These are phyloP conservation scores for Lenwebbia sp. DNA, from an alignment of 345 rosid genomes.

Conservation along the genomic window DNA sequence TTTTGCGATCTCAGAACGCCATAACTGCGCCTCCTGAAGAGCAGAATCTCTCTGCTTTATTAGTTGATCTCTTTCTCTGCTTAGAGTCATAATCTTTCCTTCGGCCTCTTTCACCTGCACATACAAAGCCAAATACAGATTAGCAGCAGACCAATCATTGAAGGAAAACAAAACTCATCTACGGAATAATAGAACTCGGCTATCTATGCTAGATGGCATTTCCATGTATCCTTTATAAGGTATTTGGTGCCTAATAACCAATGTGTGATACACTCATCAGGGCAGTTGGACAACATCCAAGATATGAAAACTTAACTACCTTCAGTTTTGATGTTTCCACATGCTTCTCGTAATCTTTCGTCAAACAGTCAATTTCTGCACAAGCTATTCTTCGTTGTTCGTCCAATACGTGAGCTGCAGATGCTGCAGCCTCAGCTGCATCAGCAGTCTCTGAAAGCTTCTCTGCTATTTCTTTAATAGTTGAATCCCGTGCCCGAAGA, in stretches of 20 bases:
- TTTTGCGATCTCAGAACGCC: slow-evolving; percentile 97
- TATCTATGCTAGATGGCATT: neutral
- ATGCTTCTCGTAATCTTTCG: slow-evolving; percentile 48
- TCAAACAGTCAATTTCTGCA: slow-evolving; percentile 64
- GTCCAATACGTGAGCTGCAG: slow-evolving; percentile 89
- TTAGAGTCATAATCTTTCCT: slow-evolving; percentile 43
- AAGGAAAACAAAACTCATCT: neutral
- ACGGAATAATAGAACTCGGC: neutral
- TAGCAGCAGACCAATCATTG: neutral
- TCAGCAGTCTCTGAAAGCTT: slow-evolving; percentile 93
- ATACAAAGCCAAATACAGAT: neutral
- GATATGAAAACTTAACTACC: slow-evolving; percentile 21
- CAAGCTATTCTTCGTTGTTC: slow-evolving; percentile 78
- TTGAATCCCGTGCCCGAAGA: slow-evolving; percentile 87
- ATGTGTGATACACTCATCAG: neutral
- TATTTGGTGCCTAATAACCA: neutral
- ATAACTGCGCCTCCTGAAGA: slow-evolving; percentile 77
- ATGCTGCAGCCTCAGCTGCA: slow-evolving; percentile 97
- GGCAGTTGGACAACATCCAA: neutral
- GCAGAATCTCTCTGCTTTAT: slow-evolving; percentile 82
- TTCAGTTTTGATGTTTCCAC: slow-evolving; percentile 38
- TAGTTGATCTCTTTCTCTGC: slow-evolving; percentile 67
- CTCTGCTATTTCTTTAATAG: slow-evolving; percentile 81
- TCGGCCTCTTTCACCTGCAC: slow-evolving; percentile 66
- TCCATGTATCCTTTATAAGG: neutral